These are phyloP conservation scores for Tritrichomonas musculus DNA, from an alignment of 208 protist genomes.

Conservation along the genomic window DNA sequence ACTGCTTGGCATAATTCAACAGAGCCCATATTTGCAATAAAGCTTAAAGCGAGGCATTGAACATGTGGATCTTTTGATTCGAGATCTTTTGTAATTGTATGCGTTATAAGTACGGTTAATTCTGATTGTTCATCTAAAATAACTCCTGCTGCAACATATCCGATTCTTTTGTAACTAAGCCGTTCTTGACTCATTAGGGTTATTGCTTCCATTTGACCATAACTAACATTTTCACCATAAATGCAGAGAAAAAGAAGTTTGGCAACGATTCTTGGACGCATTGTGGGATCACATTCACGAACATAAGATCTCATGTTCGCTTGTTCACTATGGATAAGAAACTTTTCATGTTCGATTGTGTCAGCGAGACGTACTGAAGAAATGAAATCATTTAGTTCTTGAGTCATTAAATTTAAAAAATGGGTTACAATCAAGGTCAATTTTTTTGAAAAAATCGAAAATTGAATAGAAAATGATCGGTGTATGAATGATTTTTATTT, in stretches of 20 bases:
- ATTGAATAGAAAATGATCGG: no score
- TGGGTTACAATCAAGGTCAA: no score
- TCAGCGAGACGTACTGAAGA: background rate
- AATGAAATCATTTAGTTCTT: background rate
- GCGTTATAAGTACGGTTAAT: background rate
- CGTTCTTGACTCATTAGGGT: background rate
- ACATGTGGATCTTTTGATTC: background rate
- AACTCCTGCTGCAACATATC: background rate
- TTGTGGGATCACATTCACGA: background rate
- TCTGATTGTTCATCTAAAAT: slow-evolving; percentile 13
- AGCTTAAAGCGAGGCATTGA: background rate
- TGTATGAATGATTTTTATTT: no score
- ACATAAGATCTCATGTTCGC: slow-evolving; percentile 19
- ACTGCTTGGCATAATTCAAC: background rate
- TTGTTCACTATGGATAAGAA: background rate
- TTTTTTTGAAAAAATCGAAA: no score
- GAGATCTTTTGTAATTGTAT: slow-evolving; percentile 23
- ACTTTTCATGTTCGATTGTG: background rate
- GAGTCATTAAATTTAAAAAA: background rate
- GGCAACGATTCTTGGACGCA: slow-evolving; percentile 24
- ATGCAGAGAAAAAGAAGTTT: background rate
- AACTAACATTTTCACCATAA: background rate
- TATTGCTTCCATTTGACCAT: slow-evolving; percentile 26
- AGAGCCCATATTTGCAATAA: background rate
- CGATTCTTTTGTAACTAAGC: slow-evolving; percentile 16